phyloP scores from a whole-genome alignment of 2,329 filamentous ascomycete species.

The Trichoderma simmonsii region DNA sequence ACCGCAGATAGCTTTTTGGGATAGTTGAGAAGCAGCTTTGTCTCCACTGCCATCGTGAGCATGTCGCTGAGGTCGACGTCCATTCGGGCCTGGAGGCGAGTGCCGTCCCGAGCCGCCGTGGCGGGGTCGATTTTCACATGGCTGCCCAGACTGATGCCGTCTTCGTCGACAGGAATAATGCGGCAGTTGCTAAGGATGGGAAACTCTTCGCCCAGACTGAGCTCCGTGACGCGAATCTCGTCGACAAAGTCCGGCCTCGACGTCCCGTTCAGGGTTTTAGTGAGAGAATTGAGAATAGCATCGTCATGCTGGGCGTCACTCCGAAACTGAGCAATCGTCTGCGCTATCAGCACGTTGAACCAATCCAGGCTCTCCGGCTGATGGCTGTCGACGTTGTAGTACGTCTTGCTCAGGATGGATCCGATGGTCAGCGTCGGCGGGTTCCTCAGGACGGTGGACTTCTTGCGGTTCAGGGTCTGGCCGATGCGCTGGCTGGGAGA shows the following conservation, averaged over 20 bases:
- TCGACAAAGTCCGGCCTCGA: constrained; percentile 88
- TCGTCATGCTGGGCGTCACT: constrained; percentile 90
- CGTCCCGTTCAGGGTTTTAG: constrained; percentile 80
- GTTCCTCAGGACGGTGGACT: constrained; percentile 69
- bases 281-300: constrained; percentile 81
- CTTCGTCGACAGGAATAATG: constrained; percentile 85
- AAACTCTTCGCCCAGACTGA: constrained; percentile 93
- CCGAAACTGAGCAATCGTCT: constrained; percentile 93
- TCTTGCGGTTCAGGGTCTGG: constrained; percentile 57
- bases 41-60: constrained; percentile 91
- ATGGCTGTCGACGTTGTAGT: constrained; percentile 93
- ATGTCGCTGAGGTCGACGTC: constrained; percentile 96
- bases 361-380: constrained; percentile 96
- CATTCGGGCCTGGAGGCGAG: constrained; percentile 87
- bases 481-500: constrained; percentile 41
- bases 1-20: constrained; percentile 86
- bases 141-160: constrained; percentile 58
- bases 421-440: constrained; percentile 80
- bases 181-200: constrained; percentile 98
- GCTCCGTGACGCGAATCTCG: constrained; percentile 88
- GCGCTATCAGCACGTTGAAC: constrained; percentile 97
- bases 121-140: constrained; percentile 51
- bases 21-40: constrained; percentile 90
- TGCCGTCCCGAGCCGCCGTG: constrained; percentile 58
- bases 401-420: constrained; percentile 92